A percentile compares a stretch with the other conserved stretches of the same genome.
phyloP scores from a whole-genome alignment of 495 filamentous ascomycete genomes.

The Podospora sp. region DNA sequence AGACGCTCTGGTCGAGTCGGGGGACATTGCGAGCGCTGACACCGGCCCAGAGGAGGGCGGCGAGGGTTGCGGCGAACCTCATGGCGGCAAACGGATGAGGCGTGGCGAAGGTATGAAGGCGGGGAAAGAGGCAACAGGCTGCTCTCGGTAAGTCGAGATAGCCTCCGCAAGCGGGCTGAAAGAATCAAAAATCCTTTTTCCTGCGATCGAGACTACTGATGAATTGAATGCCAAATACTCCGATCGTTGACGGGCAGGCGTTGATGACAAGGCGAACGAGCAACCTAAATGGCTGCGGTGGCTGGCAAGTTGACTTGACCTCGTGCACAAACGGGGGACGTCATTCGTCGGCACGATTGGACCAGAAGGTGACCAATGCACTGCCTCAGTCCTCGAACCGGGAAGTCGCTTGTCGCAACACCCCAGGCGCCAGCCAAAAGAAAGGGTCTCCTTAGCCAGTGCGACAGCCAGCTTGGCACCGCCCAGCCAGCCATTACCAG shows the following conservation, averaged over 20 bases:
- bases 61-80: conserved; percentile 45
- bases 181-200: not conserved
- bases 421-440: no score
- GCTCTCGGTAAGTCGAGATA: not conserved
- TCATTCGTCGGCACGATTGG: not conserved
- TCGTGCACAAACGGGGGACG: not conserved
- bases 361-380: not conserved
- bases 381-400: not conserved
- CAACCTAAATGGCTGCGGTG: no score
- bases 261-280: not conserved
- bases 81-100: conserved; percentile 34
- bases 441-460: no score
- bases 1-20: conserved; percentile 35
- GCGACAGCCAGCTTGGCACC: no score
- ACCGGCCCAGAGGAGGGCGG: conserved; percentile 44
- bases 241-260: not conserved
- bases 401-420: no score
- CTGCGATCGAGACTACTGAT: not conserved
- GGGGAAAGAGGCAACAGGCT: not conserved
- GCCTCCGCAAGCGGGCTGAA: not conserved
- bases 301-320: conserved; percentile 1
- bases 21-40: conserved; percentile 45
- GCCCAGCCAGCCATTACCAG: no score
- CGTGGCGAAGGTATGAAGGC: conserved; percentile 11
- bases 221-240: not conserved